Percentiles rank a stretch among this genome's conserved stretches.
Conservation (phyloP, 257 asterid species). For the Striga asiatica region DNA sequence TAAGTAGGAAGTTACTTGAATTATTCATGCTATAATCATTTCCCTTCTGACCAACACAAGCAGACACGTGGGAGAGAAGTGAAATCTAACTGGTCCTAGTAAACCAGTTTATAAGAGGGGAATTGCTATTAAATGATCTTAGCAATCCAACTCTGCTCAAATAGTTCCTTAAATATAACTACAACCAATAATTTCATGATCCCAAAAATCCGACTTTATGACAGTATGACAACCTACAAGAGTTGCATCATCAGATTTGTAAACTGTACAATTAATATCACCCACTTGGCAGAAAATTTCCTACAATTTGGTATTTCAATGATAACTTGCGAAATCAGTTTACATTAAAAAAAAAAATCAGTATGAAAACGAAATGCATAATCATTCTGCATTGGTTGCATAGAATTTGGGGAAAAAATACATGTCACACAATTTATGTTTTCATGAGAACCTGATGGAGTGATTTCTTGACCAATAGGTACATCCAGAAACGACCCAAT, state of each 20-base stretch:
- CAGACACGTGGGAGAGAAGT: neutral
- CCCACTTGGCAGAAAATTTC: neutral
- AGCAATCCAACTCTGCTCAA: slow-evolving; percentile 11
- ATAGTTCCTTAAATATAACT: neutral
- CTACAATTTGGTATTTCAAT: no score
- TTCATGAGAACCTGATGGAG: slow-evolving; percentile 43
- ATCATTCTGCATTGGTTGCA: neutral
- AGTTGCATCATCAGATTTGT: neutral
- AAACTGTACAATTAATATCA: neutral
- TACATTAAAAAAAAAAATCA: neutral
- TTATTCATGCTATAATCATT: neutral
- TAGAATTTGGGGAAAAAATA: neutral
- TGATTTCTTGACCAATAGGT: slow-evolving; percentile 89
- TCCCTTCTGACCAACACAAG: neutral
- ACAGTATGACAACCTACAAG: neutral
- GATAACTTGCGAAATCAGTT: no score
- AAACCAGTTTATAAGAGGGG: neutral
- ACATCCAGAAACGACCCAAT: slow-evolving; percentile 96
- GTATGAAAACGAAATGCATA: neutral
- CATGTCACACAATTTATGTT: slow-evolving; percentile 10
- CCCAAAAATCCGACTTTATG: slow-evolving; percentile 2
- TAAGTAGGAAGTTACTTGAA: neutral
- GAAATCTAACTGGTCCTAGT: neutral
- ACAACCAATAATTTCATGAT: neutral
- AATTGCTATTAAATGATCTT: neutral